Percentiles rank a stretch among this genome's conserved stretches.
phyloP scores from a whole-genome alignment of 1,139 yeast genomes.

The Waltiozyma sp. region DNA sequence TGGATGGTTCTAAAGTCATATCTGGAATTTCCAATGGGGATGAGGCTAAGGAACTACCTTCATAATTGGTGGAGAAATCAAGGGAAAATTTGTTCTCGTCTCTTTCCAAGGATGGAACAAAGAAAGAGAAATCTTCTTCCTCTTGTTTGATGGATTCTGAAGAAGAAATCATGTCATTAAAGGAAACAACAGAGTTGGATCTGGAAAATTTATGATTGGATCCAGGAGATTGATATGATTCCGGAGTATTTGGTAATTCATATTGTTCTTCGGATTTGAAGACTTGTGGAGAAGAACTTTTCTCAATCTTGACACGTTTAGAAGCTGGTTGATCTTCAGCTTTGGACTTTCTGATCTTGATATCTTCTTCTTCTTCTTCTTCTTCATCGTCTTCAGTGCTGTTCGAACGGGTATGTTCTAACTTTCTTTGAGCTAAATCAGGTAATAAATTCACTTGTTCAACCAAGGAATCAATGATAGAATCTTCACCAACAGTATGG shows the following conservation, averaged over 20 bases:
- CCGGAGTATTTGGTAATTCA: conserved; percentile 18
- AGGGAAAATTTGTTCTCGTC: neutral
- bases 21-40: neutral
- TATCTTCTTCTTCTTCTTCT: conserved; percentile 1
- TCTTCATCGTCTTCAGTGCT: conserved; percentile 8
- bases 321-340: neutral
- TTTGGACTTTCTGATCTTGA: neutral
- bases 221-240: conserved; percentile 1
- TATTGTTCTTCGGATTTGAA: too few species aligned
- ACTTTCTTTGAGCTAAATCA: conserved; percentile 12
- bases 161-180: neutral
- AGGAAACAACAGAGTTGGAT: conserved; percentile 1
- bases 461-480: conserved; percentile 10
- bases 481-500: conserved; percentile 13
- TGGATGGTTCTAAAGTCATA: neutral
- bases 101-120: neutral
- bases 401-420: conserved; percentile 13
- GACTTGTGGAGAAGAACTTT: neutral
- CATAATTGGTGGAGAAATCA: conserved; percentile 3
- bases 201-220: conserved; percentile 8
- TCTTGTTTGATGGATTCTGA: conserved; percentile 8
- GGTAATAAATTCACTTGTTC: conserved; percentile 10
- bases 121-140: conserved; percentile 1
- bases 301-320: neutral
- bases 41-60: neutral